Evolutionary conservation across 2,329 filamentous ascomycete genomes (phyloP), one percentile per base, ranked within the genome.

Genomic region (Pseudocercospora eumusae): DNA sequence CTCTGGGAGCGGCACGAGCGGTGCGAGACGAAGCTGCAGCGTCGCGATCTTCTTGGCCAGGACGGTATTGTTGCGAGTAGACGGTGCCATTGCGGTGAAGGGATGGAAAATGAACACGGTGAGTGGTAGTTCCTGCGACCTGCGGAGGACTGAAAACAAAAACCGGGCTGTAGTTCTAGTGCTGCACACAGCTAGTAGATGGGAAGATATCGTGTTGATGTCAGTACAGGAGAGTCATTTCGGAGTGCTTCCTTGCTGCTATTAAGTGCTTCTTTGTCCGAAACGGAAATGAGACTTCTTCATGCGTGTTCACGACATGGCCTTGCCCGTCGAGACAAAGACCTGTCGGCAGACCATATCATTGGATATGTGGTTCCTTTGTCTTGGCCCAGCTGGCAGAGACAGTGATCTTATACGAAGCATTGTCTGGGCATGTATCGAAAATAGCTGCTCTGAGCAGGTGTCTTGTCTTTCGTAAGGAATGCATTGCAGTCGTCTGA

Each of bases 21-120:
- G 88, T 0, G 84, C 82, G 23, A 92, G 84, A 21, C 80, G 81
- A 10, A 90, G 82, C 20, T 83, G 82, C 82, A 92, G 87, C 66
- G 89, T 83, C 23, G 78, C 71, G 61, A 92, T 81, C 71, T 91
- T 91, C 64, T 80, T 75, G 8, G 79, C 77, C 64, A 92, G 82
- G 6, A 75, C 62, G 64, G 64, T 65, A 66, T 70, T 70, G 57
- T 66, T 66, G 65, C 70, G 71, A 33, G 70, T 73, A 15, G 64
- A 66, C 9, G 72, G 73, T 9, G 71, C 73, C 72, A 74, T 74
- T n/a, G 27, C 62, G 25, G 27, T 33, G 23, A 36, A n/a, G 23
- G 28, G n/a, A n/a, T n/a, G n/a, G 45, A 52, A 55, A 21, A 9
- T 42, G 50, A 10, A 28, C n/a, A 15, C 1, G 15, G 15, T 9